These are phyloP conservation scores for Penicillium crystallinum DNA, from an alignment of 495 filamentous ascomycete genomes.

Conservation along the genomic window DNA sequence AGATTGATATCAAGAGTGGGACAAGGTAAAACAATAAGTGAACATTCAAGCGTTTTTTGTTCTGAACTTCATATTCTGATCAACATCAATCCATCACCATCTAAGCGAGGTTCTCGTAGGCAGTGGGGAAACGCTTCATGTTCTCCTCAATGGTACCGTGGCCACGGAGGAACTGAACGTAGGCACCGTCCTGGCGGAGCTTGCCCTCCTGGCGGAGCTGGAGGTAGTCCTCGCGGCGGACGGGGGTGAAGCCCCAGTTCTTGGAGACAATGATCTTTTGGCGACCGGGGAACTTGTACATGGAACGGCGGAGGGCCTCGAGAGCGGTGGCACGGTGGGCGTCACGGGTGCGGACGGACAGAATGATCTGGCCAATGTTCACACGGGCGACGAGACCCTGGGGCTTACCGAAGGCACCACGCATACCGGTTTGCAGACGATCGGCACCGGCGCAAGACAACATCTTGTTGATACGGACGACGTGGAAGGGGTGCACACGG, in stretches of 20 bases:
- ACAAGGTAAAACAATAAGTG: slow-evolving; percentile 18
- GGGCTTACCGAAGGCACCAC: slow-evolving; percentile 98
- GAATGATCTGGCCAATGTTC: slow-evolving; percentile 97
- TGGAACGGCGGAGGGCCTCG: slow-evolving; percentile 93
- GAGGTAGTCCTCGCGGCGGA: slow-evolving; percentile 94
- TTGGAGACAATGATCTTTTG: slow-evolving; percentile 99
- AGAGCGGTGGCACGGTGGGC: slow-evolving; percentile 82
- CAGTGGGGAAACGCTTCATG: slow-evolving; percentile 87
- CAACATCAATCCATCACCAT: slow-evolving; percentile 25
- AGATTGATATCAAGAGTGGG: slow-evolving; percentile 22
- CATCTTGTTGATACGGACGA: slow-evolving; percentile 99
- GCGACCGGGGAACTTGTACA: slow-evolving; percentile 99
- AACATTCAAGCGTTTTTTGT: slow-evolving; percentile 27
- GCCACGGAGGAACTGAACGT: slow-evolving; percentile 96
- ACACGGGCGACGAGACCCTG: slow-evolving; percentile 95
- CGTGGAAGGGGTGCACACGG: slow-evolving; percentile 97
- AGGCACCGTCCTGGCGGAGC: slow-evolving; percentile 93
- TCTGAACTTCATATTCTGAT: slow-evolving; percentile 27
- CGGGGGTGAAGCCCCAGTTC: slow-evolving; percentile 99
- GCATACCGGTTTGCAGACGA: slow-evolving; percentile 99
- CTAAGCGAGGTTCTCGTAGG: slow-evolving; percentile 61
- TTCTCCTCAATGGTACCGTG: slow-evolving; percentile 80
- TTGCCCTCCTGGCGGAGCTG: slow-evolving; percentile 83
- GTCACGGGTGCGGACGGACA: slow-evolving; percentile 93
- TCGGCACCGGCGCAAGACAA: slow-evolving; percentile 99